These are phyloP conservation scores for Hyphodiscus sp. DNA, from an alignment of 2,329 filamentous ascomycete species.

Conservation along the genomic window DNA sequence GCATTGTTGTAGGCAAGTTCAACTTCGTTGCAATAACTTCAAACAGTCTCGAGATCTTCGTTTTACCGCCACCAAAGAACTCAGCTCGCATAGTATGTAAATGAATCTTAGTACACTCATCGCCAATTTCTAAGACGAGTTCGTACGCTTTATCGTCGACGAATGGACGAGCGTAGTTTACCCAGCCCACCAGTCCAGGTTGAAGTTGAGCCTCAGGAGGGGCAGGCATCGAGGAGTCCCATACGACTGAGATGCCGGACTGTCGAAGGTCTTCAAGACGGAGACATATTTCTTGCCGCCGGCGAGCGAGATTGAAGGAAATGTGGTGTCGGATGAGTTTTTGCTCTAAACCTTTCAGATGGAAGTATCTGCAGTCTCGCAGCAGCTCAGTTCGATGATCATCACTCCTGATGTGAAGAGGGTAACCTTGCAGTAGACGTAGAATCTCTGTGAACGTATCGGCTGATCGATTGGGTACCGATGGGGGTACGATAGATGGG, in stretches of 20 bases:
- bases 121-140: conserved; percentile 73
- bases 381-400: conserved; percentile 71
- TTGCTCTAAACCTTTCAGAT: conserved; percentile 88
- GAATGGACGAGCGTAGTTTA: conserved; percentile 78
- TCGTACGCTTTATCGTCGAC: conserved; percentile 70
- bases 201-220: background rate
- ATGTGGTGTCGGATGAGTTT: conserved; percentile 72
- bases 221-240: conserved; percentile 36
- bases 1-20: conserved; percentile 55
- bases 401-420: conserved; percentile 68
- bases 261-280: conserved; percentile 83
- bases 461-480: conserved; percentile 74
- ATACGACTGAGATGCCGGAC: conserved; percentile 65
- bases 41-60: conserved; percentile 65
- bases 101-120: conserved; percentile 56
- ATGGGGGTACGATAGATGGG: conserved; percentile 77
- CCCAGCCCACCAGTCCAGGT: conserved; percentile 41
- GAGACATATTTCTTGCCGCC: conserved; percentile 68
- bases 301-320: conserved; percentile 64
- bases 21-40: conserved; percentile 79
- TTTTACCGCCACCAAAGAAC: conserved; percentile 66
- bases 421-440: conserved; percentile 77
- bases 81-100: conserved; percentile 52
- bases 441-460: conserved; percentile 79
- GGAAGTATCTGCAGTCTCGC: conserved; percentile 85